These are phyloP conservation scores for Kodamaea jinghongensis DNA, from an alignment of 805 yeast species.

Conservation along the genomic window DNA sequence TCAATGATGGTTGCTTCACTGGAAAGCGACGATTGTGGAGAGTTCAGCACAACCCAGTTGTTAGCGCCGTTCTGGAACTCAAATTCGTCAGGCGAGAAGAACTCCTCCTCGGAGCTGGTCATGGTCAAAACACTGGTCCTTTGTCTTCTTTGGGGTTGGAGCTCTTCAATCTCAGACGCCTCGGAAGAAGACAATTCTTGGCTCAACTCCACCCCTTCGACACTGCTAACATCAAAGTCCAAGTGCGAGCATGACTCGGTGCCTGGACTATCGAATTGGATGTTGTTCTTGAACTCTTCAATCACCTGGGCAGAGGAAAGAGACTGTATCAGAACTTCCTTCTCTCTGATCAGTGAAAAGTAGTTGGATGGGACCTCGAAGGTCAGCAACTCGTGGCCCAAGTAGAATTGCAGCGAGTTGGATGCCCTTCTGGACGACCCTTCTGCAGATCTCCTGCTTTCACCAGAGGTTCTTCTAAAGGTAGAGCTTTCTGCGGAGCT, in stretches of 20 bases:
- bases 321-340: slow-evolving; percentile 23
- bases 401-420: no score
- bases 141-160: slow-evolving; percentile 1
- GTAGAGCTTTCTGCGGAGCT: no score
- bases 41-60: slow-evolving; percentile 3
- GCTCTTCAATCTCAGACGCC: slow-evolving; percentile 3
- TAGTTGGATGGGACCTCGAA: slow-evolving; percentile 14
- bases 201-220: not conserved
- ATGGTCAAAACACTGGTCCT: slow-evolving; percentile 8
- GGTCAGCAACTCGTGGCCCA: slow-evolving; percentile 4
- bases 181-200: not conserved
- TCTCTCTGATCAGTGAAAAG: slow-evolving; percentile 5
- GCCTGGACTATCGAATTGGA: slow-evolving; percentile 17
- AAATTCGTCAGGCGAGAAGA: slow-evolving; percentile 31
- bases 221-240: slow-evolving; percentile 1
- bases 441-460: no score
- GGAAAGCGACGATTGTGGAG: slow-evolving; percentile 19
- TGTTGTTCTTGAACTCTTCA: slow-evolving; percentile 26
- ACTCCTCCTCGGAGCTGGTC: slow-evolving; percentile 33
- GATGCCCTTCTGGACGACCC: no score
- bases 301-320: slow-evolving; percentile 26
- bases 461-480: no score
- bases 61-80: slow-evolving; percentile 10
- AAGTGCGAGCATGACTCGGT: not conserved
- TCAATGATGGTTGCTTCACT: slow-evolving; percentile 12